Base-by-base conservation (phyloP, 2,329 filamentous ascomycete genomes). In the Ceratocystis lukuohia region DNA sequence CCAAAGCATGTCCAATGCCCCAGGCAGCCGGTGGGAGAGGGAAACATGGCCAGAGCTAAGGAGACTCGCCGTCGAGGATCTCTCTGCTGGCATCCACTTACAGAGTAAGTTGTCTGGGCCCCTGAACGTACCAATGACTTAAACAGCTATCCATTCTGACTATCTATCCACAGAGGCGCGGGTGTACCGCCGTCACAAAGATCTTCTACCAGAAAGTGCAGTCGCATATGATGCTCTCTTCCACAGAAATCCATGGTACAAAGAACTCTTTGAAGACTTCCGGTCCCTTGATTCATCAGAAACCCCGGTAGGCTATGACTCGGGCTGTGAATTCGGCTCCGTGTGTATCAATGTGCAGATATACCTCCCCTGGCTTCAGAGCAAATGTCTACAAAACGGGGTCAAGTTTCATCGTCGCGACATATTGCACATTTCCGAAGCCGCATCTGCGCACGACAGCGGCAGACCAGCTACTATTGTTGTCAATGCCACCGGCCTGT, bases 301-400 rank as follows among this genome's bases (percentile, higher is more conserved):
- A 70, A 77, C 96, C 1, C 82, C 84, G 0, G 71, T 77, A 0
- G 88, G 83, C 20, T 82, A 87, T 65, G 86, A 91, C 68, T 88
- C 87, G 10, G 91, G 85, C 28, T 88, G 84, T 63, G 79, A 82
- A 66, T 96, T 94, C 75, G 90, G 84, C 6, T 93, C 89, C 0
- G 86, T 96, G 50, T 96, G 92, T 76, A 93, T 96, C 74, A 96
- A 97, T 77, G 89, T 89, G 0, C 84, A 88, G 53, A 77, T 96
- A 67, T 97, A 96, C 76, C 84, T 96, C 1, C 85, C 89, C 3
- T 96, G 89, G 84, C 85, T 97, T 0, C 79, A 89, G 0, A 88
- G 89, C 0, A 87, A 94, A 76, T 95, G 90, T 74, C 80, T 88
- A 33, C 85, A 84, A 71, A 83, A 85, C 66, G 89, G 90, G 33